A percentile compares a stretch with the other conserved stretches of the same genome.
phyloP scores from a whole-genome alignment of 768 basidiomycete species.

The Russula compacta region DNA sequence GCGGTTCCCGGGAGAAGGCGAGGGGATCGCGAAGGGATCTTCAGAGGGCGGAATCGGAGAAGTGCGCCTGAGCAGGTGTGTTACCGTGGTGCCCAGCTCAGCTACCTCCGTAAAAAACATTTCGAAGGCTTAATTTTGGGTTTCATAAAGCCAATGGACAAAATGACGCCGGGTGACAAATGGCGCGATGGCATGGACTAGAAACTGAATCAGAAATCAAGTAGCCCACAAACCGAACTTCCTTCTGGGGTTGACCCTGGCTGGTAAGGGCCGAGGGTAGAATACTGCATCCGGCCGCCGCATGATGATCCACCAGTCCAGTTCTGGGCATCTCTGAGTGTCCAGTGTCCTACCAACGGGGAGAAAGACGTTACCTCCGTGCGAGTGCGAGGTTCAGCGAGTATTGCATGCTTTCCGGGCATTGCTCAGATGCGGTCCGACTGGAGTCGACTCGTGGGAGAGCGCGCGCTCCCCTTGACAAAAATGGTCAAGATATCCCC shows the following conservation, averaged over 20 bases:
- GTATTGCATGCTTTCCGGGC: neutral
- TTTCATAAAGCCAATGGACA: conserved; percentile 5
- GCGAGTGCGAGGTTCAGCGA: neutral
- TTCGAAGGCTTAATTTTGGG: neutral
- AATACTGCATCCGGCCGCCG: neutral
- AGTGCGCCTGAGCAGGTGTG: neutral
- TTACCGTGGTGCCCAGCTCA: neutral
- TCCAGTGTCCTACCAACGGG: neutral
- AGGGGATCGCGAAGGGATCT: neutral
- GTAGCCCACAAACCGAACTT: neutral
- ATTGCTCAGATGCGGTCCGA: neutral
- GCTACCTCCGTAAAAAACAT: conserved; percentile 1
- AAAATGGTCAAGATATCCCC: neutral
- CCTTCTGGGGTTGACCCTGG: neutral
- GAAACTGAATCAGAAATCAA: neutral
- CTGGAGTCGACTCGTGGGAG: neutral
- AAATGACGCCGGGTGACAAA: conserved; percentile 12
- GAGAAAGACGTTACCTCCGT: neutral
- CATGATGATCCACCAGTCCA: neutral
- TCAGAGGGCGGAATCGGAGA: conserved; percentile 6
- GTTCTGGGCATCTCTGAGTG: neutral
- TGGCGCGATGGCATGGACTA: neutral
- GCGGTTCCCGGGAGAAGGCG: conserved; percentile 8
- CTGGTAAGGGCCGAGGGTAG: neutral
- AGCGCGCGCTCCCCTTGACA: neutral